Evolutionary conservation across 345 rosid species (phyloP), one percentile per base, ranked within the genome.

Genomic region (Gynandropsis gynandra): DNA sequence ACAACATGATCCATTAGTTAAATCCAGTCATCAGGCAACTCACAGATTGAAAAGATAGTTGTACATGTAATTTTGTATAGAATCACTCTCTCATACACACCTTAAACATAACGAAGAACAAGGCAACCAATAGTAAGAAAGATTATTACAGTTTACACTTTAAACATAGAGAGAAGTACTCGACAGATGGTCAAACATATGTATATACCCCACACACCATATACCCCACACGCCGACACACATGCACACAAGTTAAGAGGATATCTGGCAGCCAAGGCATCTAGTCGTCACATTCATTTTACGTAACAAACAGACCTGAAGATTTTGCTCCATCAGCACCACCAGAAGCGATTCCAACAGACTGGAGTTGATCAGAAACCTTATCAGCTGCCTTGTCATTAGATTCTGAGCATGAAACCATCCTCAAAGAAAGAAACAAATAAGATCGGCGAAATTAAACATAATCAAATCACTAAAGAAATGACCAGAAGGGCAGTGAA

Each of bases 351-450:
- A 90, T 69, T 17, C 89, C 89, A 29, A 66, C 62, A 1, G 81
- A 77, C 56, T 80, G 83, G n/a, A 90, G 79, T 63, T 78, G 73
- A 19, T 80, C 80, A 27, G 93, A 70, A 50, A 82, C 77, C 56
- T 76, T 77, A 43, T 76, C 78, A 56, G 77, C 82, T 46, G 69
- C 87, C 69, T 74, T 80, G 16, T 72, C 84, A 53, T 67, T 62
- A 41, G 85, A 78, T 58, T 89, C 94, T 83, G 72, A 21, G 50
- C 17, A 61, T 32, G 1, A 50, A 42, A 11, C 36, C 27, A 24
- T 15, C 1, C 29, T 27, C 37, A 20, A 6, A 49, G 12, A 0
- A 24, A 54, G 24, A 24, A 12, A 13, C 49, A 7, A 49, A 15
- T 16, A 34, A 18, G 10, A 19, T 10, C 0, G 44, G 37, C 29